Evolutionary conservation across 129 eudicot genomes (phyloP).

Genomic region (Oenanthe sinensis): DNA sequence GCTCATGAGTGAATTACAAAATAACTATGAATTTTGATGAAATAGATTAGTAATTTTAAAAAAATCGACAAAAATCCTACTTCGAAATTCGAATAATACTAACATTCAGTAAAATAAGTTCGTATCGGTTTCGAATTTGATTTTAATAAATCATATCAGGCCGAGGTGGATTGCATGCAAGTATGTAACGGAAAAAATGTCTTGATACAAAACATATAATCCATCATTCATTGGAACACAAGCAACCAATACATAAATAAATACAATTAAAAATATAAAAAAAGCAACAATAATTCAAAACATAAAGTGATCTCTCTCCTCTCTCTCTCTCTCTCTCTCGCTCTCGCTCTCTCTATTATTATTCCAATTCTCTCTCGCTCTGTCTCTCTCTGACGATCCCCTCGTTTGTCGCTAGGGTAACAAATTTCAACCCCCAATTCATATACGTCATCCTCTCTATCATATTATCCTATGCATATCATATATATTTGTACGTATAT

Average conservation of each 20-base stretch:
- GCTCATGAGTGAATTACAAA: too few species aligned
- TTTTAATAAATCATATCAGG: too few species aligned
- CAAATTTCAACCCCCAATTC: neutral
- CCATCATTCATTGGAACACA: neutral
- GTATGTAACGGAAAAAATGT: too few species aligned
- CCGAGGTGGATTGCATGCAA: too few species aligned
- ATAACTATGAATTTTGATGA: too few species aligned
- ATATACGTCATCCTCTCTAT: neutral
- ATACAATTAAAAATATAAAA: neutral
- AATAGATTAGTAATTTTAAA: too few species aligned
- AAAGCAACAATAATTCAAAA: constrained; percentile 1
- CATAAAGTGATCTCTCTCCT: neutral
- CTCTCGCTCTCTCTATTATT: neutral
- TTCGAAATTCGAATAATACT: too few species aligned
- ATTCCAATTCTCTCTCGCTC: neutral
- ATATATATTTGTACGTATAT: too few species aligned
- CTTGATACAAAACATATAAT: too few species aligned
- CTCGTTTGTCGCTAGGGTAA: constrained; percentile 1
- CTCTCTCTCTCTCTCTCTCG: neutral
- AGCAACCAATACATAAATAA: neutral
- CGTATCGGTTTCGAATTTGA: too few species aligned
- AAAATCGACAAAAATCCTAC: too few species aligned
- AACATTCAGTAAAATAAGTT: too few species aligned
- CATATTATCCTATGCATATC: neutral
- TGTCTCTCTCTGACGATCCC: neutral